phyloP scores from a whole-genome alignment of 176 grass and related monocot species.

The Lolium rigidum region DNA sequence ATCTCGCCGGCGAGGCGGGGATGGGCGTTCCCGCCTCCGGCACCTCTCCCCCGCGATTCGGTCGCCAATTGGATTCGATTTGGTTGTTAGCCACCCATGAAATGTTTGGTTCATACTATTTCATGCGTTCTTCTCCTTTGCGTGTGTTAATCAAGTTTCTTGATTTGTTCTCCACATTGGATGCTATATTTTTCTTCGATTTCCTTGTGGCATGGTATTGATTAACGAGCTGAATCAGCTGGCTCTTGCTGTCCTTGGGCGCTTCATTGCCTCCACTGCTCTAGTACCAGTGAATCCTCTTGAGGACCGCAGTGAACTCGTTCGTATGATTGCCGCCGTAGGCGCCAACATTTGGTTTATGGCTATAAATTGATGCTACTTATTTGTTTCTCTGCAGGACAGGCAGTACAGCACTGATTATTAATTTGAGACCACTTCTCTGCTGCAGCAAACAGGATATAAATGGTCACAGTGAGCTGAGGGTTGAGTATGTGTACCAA shows the following conservation, averaged over 20 bases:
- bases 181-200: slow-evolving; percentile 2
- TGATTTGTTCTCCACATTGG: background rate
- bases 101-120: background rate
- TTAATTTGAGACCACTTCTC: slow-evolving; percentile 13
- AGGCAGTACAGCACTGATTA: slow-evolving; percentile 33
- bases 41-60: background rate
- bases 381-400: slow-evolving; percentile 44
- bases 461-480: background rate
- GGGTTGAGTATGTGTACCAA: background rate
- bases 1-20: slow-evolving; percentile 23
- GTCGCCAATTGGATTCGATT: background rate
- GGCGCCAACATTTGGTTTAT: slow-evolving; percentile 29
- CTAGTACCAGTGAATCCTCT: background rate
- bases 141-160: background rate
- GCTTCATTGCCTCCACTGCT: slow-evolving; percentile 35
- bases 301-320: slow-evolving; percentile 2
- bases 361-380: slow-evolving; percentile 35
- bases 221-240: background rate
- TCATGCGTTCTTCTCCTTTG: background rate
- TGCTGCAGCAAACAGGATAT: slow-evolving; percentile 25
- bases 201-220: slow-evolving; percentile 27
- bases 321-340: slow-evolving; percentile 34
- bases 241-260: slow-evolving; percentile 23
- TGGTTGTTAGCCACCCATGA: background rate
- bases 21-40: background rate